Conservation (phyloP, 2,329 filamentous ascomycete species). For the Trichoderma koningii region DNA sequence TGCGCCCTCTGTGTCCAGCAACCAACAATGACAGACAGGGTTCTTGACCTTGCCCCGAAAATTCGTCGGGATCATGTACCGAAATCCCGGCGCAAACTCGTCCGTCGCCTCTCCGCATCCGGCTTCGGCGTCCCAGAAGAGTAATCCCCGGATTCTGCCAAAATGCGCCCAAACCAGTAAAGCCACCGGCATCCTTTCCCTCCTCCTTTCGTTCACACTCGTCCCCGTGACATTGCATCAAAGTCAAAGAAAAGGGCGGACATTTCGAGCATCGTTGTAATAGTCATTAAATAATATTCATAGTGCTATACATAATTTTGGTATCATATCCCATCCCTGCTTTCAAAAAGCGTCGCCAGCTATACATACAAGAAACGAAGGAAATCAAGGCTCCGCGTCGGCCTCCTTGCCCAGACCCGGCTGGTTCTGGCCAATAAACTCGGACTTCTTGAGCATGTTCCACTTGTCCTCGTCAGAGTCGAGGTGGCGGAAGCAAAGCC, state of each 20-base stretch:
- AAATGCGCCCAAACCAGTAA: not conserved
- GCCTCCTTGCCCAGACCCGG: conserved; percentile 38
- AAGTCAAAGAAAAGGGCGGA: not conserved
- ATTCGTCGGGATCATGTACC: conserved; percentile 12
- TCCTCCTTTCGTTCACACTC: not conserved
- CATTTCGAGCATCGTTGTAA: not conserved
- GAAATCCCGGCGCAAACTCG: conserved; percentile 14
- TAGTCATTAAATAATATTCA: conserved; percentile 25
- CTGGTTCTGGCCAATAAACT: conserved; percentile 46
- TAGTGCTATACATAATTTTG: conserved; percentile 21
- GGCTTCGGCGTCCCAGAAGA: conserved; percentile 15
- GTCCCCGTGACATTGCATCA: not conserved
- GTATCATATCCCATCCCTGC: conserved; percentile 26
- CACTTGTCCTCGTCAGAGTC: conserved; percentile 69
- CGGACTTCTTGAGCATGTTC: conserved; percentile 59
- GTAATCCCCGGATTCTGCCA: not conserved
- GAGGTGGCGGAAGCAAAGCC: conserved; percentile 65
- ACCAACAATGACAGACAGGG: not conserved
- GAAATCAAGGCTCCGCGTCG: conserved; percentile 16
- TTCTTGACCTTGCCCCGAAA: not conserved
- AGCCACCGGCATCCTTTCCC: not conserved
- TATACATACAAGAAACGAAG: not conserved
- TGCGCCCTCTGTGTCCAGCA: not conserved
- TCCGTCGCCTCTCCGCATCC: conserved; percentile 9
- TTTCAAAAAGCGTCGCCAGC: not conserved